A percentile compares a stretch with the other conserved stretches of the same genome.
phyloP scores from a whole-genome alignment of 139 green algal genomes.

The Raphidocelis subcapitata region DNA sequence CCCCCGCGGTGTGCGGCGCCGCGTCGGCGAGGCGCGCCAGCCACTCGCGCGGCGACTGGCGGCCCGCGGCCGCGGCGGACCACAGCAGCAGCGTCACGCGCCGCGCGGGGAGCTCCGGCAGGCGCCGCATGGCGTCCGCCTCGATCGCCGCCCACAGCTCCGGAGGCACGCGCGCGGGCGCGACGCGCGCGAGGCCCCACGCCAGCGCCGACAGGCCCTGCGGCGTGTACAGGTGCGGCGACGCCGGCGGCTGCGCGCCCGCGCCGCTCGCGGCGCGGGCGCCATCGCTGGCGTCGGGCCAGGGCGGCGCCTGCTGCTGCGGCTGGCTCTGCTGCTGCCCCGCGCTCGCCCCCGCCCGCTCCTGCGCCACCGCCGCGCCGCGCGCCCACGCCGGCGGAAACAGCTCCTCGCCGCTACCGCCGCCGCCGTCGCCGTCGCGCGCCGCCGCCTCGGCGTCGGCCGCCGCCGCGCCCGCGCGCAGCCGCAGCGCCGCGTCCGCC shows the following conservation, averaged over 20 bases:
- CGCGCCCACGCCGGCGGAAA: too few species aligned
- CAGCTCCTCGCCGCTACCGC: neutral
- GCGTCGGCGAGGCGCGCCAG: too few species aligned
- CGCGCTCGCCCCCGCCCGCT: too few species aligned
- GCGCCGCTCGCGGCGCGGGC: neutral
- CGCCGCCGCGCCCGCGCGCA: neutral
- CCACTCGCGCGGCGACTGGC: too few species aligned
- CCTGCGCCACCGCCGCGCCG: too few species aligned
- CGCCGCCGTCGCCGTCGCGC: neutral
- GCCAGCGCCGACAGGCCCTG: neutral
- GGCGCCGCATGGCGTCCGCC: neutral
- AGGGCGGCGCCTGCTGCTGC: neutral
- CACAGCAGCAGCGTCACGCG: neutral
- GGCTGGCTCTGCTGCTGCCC: constrained; percentile 1
- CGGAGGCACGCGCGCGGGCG: neutral
- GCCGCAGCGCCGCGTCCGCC: neutral
- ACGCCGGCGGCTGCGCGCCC: neutral
- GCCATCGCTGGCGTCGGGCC: neutral
- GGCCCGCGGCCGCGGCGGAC: neutral
- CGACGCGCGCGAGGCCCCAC: neutral
- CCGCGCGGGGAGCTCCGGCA: neutral
- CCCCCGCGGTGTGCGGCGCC: too few species aligned
- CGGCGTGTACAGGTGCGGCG: neutral
- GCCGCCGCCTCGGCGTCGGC: too few species aligned
- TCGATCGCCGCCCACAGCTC: neutral